Conservation (phyloP, 345 rosid genomes). For the Cardamine chenopodiifolia region DNA sequence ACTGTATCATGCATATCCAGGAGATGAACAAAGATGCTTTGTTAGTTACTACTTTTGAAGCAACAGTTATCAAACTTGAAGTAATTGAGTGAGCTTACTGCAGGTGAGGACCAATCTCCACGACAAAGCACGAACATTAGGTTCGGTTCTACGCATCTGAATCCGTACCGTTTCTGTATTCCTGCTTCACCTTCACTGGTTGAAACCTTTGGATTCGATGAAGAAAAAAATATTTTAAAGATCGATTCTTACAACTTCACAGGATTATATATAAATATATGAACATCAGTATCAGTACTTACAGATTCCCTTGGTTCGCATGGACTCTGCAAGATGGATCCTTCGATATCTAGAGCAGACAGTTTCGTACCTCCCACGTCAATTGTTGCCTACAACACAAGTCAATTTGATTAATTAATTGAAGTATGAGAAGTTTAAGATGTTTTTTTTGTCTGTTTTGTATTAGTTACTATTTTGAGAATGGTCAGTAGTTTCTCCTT, state of each 20-base stretch:
- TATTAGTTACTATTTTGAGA: slow-evolving; percentile 69
- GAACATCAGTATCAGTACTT: slow-evolving; percentile 13
- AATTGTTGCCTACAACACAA: slow-evolving; percentile 62
- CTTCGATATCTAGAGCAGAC: slow-evolving; percentile 88
- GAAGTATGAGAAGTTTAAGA: not conserved
- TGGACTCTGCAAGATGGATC: slow-evolving; percentile 84
- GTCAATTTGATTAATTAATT: not conserved
- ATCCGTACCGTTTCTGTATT: slow-evolving; percentile 30
- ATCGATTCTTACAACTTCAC: not conserved
- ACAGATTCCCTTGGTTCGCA: slow-evolving; percentile 47
- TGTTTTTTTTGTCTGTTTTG: not conserved
- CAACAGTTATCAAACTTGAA: not conserved
- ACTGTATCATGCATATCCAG: slow-evolving; percentile 16
- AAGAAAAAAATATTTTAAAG: not conserved
- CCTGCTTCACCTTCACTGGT: slow-evolving; percentile 31
- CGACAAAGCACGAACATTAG: slow-evolving; percentile 45
- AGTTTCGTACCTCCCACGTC: slow-evolving; percentile 86
- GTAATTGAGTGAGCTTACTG: slow-evolving; percentile 33
- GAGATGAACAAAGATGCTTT: not conserved
- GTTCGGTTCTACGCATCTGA: slow-evolving; percentile 43
- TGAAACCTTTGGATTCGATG: slow-evolving; percentile 22
- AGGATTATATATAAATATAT: not conserved
- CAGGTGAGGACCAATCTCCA: slow-evolving; percentile 50
- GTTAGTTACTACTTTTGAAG: not conserved
- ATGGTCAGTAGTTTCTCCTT: slow-evolving; percentile 70